Evolutionary conservation across 805 yeast species (phyloP).

Genomic region (Lipomyces spencermartinsiae): DNA sequence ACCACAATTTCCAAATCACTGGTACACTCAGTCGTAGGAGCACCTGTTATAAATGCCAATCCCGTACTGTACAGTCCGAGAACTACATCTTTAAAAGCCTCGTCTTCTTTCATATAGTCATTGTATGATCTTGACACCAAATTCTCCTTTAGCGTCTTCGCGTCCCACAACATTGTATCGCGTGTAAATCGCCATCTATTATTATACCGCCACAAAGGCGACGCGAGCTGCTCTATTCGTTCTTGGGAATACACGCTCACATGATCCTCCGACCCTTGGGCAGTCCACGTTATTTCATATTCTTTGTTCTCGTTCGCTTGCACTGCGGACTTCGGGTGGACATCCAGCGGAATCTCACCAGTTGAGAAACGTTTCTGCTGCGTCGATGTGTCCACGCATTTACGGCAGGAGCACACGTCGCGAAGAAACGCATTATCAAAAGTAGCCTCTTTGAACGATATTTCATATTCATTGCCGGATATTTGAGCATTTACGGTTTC

Average conservation of each 20-base stretch:
- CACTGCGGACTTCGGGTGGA: slow-evolving; percentile 45
- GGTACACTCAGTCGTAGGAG: slow-evolving; percentile 54
- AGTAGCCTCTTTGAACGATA: neutral
- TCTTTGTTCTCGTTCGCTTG: slow-evolving; percentile 36
- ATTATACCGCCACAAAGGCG: slow-evolving; percentile 43
- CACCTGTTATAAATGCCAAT: slow-evolving; percentile 57
- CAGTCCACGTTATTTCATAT: slow-evolving; percentile 39
- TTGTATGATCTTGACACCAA: slow-evolving; percentile 48
- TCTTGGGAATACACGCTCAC: slow-evolving; percentile 51
- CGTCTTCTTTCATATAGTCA: slow-evolving; percentile 51
- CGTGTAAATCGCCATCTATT: slow-evolving; percentile 48
- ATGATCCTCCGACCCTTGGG: slow-evolving; percentile 59
- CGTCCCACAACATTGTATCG: slow-evolving; percentile 46
- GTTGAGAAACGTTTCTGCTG: slow-evolving; percentile 59
- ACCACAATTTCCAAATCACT: slow-evolving; percentile 45
- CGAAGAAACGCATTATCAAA: slow-evolving; percentile 55
- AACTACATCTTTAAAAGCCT: slow-evolving; percentile 51
- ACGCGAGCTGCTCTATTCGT: slow-evolving; percentile 56
- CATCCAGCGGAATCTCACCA: slow-evolving; percentile 45
- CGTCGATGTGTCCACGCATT: slow-evolving; percentile 60
- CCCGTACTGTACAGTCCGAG: slow-evolving; percentile 62
- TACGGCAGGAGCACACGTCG: slow-evolving; percentile 61
- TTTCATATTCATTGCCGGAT: neutral
- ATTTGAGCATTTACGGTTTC: neutral
- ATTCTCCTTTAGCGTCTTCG: slow-evolving; percentile 41